phyloP scores from a whole-genome alignment of 108 stramenopile species.

The Cylindrotheca closterium region DNA sequence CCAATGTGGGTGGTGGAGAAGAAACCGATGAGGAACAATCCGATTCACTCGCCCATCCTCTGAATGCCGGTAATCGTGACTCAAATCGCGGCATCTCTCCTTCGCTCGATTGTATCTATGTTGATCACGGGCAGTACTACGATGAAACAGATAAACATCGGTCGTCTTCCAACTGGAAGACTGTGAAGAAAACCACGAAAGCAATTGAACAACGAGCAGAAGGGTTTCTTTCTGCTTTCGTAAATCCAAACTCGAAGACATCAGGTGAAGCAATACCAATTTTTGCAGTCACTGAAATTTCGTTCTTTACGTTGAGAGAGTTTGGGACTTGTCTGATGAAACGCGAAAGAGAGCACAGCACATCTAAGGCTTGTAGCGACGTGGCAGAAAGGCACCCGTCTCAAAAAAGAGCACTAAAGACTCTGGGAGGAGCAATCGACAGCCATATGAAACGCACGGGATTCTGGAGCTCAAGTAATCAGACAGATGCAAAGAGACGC shows the following conservation, averaged over 20 bases:
- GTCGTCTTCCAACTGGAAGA: constrained; percentile 32
- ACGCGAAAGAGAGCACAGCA: constrained; percentile 21
- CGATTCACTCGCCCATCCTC: neutral
- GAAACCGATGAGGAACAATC: constrained; percentile 6
- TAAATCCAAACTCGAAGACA: constrained; percentile 5
- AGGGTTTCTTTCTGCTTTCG: constrained; percentile 19
- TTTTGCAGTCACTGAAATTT: constrained; percentile 44
- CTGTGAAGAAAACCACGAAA: constrained; percentile 38
- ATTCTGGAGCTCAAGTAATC: constrained; percentile 21
- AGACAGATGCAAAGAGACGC: neutral
- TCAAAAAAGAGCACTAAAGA: constrained; percentile 48
- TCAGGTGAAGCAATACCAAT: constrained; percentile 27
- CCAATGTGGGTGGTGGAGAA: constrained; percentile 1
- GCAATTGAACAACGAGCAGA: constrained; percentile 32
- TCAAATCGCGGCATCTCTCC: constrained; percentile 4
- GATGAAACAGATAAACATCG: constrained; percentile 19
- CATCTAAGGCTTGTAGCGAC: constrained; percentile 16
- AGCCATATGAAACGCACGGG: constrained; percentile 38
- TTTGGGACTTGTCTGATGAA: constrained; percentile 51
- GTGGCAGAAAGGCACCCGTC: constrained; percentile 34
- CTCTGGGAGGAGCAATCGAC: constrained; percentile 48
- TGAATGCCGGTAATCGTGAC: neutral
- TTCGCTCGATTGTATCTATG: constrained; percentile 64
- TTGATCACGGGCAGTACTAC: constrained; percentile 72
- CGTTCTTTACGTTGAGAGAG: constrained; percentile 53